Conservation (phyloP, 495 filamentous ascomycete genomes). For the Podospora anserina region DNA sequence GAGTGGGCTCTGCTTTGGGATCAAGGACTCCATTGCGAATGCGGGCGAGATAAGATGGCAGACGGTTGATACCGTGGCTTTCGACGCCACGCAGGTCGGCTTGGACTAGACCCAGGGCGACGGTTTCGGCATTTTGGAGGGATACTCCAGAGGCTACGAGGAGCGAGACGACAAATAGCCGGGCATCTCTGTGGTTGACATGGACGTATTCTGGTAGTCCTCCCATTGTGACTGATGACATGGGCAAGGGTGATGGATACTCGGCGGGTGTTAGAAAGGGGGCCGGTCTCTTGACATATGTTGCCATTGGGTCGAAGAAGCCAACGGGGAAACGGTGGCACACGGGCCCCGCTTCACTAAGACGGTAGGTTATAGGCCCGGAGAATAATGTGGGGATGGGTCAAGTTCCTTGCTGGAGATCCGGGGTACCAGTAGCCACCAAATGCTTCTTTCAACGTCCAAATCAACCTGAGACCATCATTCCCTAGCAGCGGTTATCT, state of each 20-base stretch:
- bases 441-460: conserved; percentile 18
- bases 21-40: conserved; percentile 64
- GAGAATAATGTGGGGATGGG: neutral
- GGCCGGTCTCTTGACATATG: neutral
- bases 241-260: neutral
- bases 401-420: neutral
- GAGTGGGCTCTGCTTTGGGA: conserved; percentile 51
- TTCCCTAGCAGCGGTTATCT: too few relatives aligned
- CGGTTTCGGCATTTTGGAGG: conserved; percentile 50
- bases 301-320: neutral
- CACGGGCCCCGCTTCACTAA: neutral
- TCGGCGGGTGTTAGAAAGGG: neutral
- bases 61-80: conserved; percentile 72
- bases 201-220: conserved; percentile 8
- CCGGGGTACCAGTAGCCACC: neutral
- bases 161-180: conserved; percentile 34
- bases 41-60: conserved; percentile 70
- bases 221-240: conserved; percentile 13
- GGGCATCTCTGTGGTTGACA: conserved; percentile 22
- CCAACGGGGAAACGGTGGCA: neutral
- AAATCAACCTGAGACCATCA: too few relatives aligned
- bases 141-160: conserved; percentile 59
- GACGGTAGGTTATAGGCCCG: neutral
- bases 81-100: conserved; percentile 78
- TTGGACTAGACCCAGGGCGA: conserved; percentile 61